A percentile compares a stretch with the other conserved stretches of the same genome.
These are phyloP conservation scores for Sarocladium brachiariae DNA, from an alignment of 2,329 filamentous ascomycete species.

Conservation along the genomic window DNA sequence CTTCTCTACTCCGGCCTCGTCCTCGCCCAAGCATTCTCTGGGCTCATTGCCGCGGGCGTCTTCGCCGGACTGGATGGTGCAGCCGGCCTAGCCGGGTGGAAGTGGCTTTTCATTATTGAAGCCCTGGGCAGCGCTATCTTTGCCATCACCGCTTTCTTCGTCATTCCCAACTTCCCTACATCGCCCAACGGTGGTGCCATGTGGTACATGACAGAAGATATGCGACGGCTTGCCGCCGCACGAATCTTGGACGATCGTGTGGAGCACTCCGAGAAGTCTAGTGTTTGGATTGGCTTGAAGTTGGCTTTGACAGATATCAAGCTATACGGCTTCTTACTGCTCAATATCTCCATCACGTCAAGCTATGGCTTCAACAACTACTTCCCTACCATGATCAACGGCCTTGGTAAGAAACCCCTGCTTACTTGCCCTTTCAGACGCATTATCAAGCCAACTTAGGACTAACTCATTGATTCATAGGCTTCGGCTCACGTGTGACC, in stretches of 20 bases:
- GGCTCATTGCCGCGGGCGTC: slow-evolving; percentile 16
- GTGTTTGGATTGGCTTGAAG: background rate
- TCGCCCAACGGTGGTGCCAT: slow-evolving; percentile 10
- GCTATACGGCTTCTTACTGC: background rate
- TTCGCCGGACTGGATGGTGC: slow-evolving; percentile 30
- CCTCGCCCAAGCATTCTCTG: slow-evolving; percentile 17
- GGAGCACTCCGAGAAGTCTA: slow-evolving; percentile 6
- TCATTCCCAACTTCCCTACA: slow-evolving; percentile 11
- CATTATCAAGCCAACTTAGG: background rate
- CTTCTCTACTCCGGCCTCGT: slow-evolving; percentile 19
- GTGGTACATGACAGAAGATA: slow-evolving; percentile 11
- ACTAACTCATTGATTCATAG: slow-evolving; percentile 35
- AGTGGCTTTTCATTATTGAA: slow-evolving; percentile 63
- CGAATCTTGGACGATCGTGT: slow-evolving; percentile 16
- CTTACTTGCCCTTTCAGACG: background rate
- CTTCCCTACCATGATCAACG: slow-evolving; percentile 23
- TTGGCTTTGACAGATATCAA: background rate
- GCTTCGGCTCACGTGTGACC: slow-evolving; percentile 40
- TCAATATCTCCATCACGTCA: slow-evolving; percentile 6
- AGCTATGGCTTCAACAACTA: slow-evolving; percentile 29
- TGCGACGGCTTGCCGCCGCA: slow-evolving; percentile 14
- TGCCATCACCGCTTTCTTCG: slow-evolving; percentile 11
- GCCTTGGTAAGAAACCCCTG: background rate
- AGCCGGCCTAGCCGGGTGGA: slow-evolving; percentile 51
- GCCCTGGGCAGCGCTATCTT: slow-evolving; percentile 31